These are phyloP conservation scores for Melaleuca quinquenervia DNA, from an alignment of 345 rosid species.

Conservation along the genomic window DNA sequence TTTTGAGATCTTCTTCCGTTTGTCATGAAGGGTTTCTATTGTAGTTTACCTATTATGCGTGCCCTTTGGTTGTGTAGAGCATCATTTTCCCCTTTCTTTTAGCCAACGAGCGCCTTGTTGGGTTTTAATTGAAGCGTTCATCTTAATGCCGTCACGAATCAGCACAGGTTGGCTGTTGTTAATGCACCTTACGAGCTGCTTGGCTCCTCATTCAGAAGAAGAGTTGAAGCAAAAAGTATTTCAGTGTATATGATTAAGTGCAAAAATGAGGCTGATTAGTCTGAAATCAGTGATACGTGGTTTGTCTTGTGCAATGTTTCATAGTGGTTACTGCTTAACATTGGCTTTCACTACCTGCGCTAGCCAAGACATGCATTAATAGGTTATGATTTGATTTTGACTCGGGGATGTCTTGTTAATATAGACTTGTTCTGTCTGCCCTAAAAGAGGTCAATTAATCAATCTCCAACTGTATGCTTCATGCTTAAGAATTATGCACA, in stretches of 20 bases:
- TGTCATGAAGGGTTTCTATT: neutral
- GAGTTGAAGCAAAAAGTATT: neutral
- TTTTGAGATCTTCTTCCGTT: neutral
- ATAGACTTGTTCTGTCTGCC: neutral
- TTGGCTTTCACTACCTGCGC: neutral
- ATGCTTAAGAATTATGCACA: neutral
- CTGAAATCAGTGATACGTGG: neutral
- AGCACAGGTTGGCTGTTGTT: neutral
- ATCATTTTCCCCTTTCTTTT: neutral
- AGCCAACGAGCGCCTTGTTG: neutral
- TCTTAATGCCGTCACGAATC: neutral
- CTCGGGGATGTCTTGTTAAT: neutral
- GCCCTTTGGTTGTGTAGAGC: neutral
- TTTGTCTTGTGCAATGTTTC: neutral
- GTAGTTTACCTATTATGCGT: neutral
- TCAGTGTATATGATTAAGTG: neutral
- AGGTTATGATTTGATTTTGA: neutral
- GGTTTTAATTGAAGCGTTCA: neutral
- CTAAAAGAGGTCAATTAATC: neutral
- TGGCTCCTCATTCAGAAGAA: neutral
- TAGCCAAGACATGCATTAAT: neutral
- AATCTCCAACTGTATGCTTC: neutral
- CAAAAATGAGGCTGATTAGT: neutral
- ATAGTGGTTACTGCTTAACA: neutral
- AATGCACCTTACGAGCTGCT: neutral